phyloP scores from a whole-genome alignment of 257 asterid genomes.

The Cynanchum wilfordii region DNA sequence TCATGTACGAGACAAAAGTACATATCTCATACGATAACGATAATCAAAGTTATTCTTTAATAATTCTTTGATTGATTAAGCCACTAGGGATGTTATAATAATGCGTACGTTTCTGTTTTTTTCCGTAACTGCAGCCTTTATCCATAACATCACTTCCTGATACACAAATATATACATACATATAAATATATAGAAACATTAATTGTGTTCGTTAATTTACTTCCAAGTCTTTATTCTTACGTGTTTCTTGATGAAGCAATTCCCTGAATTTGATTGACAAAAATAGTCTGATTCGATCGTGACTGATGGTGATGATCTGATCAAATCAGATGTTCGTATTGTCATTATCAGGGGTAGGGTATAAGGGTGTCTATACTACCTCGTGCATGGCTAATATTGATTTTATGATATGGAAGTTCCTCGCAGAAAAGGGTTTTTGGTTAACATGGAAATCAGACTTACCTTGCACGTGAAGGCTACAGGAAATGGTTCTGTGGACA shows the following conservation, averaged over 20 bases:
- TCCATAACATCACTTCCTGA: conserved; percentile 13
- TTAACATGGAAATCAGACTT: too few relatives aligned
- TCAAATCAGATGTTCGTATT: too few relatives aligned
- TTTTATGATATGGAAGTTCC: too few relatives aligned
- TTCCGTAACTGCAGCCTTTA: conserved; percentile 13
- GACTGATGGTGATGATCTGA: background rate
- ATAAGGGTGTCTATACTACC: too few relatives aligned
- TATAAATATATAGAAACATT: too few relatives aligned
- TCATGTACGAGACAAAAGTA: too few relatives aligned
- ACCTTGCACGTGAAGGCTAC: too few relatives aligned
- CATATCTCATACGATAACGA: background rate
- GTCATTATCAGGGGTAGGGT: too few relatives aligned
- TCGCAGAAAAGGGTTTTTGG: too few relatives aligned
- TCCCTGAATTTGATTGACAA: conserved; percentile 15
- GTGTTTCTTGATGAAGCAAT: conserved; percentile 1
- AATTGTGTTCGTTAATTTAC: conserved; percentile 1
- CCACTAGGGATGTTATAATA: conserved; percentile 1
- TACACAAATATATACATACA: background rate
- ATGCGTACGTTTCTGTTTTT: background rate
- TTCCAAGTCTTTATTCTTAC: conserved; percentile 1
- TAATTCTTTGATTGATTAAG: background rate
- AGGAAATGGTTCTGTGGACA: too few relatives aligned
- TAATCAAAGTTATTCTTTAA: background rate
- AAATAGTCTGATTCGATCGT: conserved; percentile 9
- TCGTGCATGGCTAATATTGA: too few relatives aligned